A percentile compares a stretch with the other conserved stretches of the same genome.
phyloP scores from a whole-genome alignment of 306 rosid species.

The Citrullus amarus region DNA sequence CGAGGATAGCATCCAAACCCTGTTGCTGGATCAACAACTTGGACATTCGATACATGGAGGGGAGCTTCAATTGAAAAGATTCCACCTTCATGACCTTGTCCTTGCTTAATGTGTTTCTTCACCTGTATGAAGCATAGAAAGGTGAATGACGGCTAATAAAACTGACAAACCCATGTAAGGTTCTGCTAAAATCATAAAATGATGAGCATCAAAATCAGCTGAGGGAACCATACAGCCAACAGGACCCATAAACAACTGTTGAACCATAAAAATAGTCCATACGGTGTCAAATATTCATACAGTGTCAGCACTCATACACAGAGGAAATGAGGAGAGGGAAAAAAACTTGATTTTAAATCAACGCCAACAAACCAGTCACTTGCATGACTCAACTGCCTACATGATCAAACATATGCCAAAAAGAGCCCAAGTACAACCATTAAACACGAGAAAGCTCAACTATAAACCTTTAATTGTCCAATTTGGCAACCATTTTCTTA shows the following conservation, averaged over 20 bases:
- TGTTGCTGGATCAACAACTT: slow-evolving; percentile 71
- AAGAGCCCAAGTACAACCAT: background rate
- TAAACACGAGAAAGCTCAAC: background rate
- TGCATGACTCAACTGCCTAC: background rate
- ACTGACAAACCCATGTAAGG: background rate
- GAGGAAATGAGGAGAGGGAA: background rate
- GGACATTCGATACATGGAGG: slow-evolving; percentile 79
- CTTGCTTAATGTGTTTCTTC: slow-evolving; percentile 91
- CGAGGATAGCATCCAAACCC: slow-evolving; percentile 30
- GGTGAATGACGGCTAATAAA: background rate
- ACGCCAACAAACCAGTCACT: background rate
- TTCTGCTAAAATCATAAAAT: background rate
- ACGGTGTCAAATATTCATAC: background rate
- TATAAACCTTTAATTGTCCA: background rate
- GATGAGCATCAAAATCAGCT: background rate
- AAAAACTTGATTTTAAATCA: background rate
- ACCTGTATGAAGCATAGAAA: slow-evolving; percentile 28
- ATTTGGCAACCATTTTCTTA: slow-evolving; percentile 14
- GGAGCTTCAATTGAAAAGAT: slow-evolving; percentile 93
- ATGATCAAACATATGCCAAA: background rate
- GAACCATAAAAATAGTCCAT: background rate
- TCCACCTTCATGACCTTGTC: slow-evolving; percentile 96
- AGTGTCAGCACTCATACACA: background rate
- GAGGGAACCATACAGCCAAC: background rate
- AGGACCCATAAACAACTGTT: background rate